Evolutionary conservation across 208 protist genomes (phyloP), one percentile per base, ranked within the genome.

Genomic region (Jaenimonas drosophilae): DNA sequence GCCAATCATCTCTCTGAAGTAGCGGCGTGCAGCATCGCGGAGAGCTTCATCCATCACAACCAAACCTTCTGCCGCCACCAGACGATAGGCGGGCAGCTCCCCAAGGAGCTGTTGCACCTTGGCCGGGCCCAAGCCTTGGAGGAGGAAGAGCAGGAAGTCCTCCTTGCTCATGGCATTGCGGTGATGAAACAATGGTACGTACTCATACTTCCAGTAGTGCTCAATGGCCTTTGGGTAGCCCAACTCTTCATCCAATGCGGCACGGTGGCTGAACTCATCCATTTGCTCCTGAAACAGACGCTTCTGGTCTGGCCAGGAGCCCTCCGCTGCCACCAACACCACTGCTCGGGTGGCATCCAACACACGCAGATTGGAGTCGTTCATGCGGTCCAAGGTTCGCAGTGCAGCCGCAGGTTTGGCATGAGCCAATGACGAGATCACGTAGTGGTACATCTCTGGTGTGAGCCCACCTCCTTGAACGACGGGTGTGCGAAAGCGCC

Each of bases 401-500:
- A 94, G 64, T 4, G 78, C 85, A 17, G 72, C 62, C 1, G 73
- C 70, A 2, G 85, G 85, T 39, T 85, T 71, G 1, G 67, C 50
- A 11, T 33, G 31, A 14, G 64, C 56, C 16, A 94, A 49, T 2
- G 85, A 64, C 4, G 66, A 61, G 45, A 94, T 70, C 6, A 94
- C 46, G 59, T 94, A 94, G 56, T 94, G 85, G 47, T 94, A 94
- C 52, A 94, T 54, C 72, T 94, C 80, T 0, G 85, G 54, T 26
- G 85, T 82, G 2, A 88, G 54, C 4, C 79, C 77, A 24, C 76
- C 76, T 16, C 36, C 52, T 14, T 74, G 54, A 19, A 83, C 60
- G 23, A 93, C 32, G 14, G 50, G 21, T 1, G 55, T 41, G 16
- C 85, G 70, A 68, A 81, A 90, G 6, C 57, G 61, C 20, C 48